phyloP scores from a whole-genome alignment of 1,284 basidiomycete genomes.

The Waitea zeae region DNA sequence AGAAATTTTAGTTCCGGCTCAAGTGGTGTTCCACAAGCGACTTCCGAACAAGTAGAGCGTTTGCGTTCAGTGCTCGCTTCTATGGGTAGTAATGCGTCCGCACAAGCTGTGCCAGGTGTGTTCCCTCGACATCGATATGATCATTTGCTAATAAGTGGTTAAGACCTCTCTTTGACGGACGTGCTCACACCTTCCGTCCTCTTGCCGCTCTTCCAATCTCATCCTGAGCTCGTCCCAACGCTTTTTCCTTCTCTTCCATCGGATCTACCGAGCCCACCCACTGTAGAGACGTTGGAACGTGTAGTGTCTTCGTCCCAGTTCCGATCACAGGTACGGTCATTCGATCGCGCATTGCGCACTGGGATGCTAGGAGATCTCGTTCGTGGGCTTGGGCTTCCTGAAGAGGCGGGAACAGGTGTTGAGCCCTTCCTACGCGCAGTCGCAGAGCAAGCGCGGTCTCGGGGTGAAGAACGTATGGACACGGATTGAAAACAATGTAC shows the following conservation, averaged over 20 bases:
- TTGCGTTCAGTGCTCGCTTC: background rate
- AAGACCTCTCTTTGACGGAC: slow-evolving; percentile 52
- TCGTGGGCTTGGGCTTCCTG: slow-evolving; percentile 55
- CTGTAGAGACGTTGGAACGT: slow-evolving; percentile 38
- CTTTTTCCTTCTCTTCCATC: slow-evolving; percentile 65
- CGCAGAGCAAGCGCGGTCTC: slow-evolving; percentile 43
- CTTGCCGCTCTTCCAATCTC: slow-evolving; percentile 44
- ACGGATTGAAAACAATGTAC: slow-evolving; percentile 40
- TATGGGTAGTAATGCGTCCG: slow-evolving; percentile 3
- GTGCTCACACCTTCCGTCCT: slow-evolving; percentile 58
- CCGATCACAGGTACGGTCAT: slow-evolving; percentile 39
- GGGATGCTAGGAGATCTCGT: slow-evolving; percentile 57
- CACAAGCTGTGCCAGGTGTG: slow-evolving; percentile 6
- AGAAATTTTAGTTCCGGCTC: background rate
- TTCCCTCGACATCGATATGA: background rate
- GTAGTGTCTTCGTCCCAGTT: slow-evolving; percentile 42
- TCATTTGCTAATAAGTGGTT: background rate
- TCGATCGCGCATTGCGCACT: slow-evolving; percentile 64
- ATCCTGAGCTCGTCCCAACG: slow-evolving; percentile 44
- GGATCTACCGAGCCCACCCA: slow-evolving; percentile 48
- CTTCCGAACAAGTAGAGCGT: slow-evolving; percentile 6
- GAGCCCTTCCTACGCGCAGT: slow-evolving; percentile 58
- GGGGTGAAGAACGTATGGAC: slow-evolving; percentile 32
- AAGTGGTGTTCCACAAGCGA: background rate
- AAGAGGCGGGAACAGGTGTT: slow-evolving; percentile 58